Evolutionary conservation across 2,329 filamentous ascomycete species (phyloP), one percentile per base, ranked within the genome.

Genomic region (Purpureocillium takamizusanense): DNA sequence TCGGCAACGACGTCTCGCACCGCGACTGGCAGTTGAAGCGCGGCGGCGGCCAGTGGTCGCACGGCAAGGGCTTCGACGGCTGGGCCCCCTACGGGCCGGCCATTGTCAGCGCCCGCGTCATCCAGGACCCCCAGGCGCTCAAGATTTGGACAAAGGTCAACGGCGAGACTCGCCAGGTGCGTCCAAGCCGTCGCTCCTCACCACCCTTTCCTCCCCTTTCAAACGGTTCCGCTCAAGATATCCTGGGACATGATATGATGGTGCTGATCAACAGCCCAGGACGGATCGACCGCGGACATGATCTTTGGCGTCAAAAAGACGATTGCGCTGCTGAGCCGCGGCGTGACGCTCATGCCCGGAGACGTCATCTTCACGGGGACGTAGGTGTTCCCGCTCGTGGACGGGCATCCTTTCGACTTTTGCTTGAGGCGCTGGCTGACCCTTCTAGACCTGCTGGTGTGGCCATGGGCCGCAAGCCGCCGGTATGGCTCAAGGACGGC

Each of bases 1-100:
- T 85, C 27, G 82, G 83, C 38, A 85, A 90, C 59, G 85, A 90
- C 55, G 74, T 90, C n/a, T 86, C 80, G 10, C 83, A 86, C 60
- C 76, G 84, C 31, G 81, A 86, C 46, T 88, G 82, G 80, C 82
- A 86, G 60, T 59, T 84, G 43, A 73, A 78, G 56, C 71, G 68
- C 31, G 80, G 80, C 13, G 78, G 78, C 13, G 72, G 79, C 1
- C 82, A 86, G 60, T 86, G 81, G 81, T 73, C 70, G 1, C 62
- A 84, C 12, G 82, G 81, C 29, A 87, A 87, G 57, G 78, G 81
- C 3, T 86, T 85, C 46, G 82, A 87, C 57, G 78, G 78, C 46
- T 87, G 82, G 79, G 82, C 80, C 5, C 83, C 82, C 0, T 81
- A 76, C 48, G 82, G 83, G 0, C 83, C 83, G 0, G 81, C 76